Conservation (phyloP, 805 yeast genomes). For the Scheffersomyces ergatensis region DNA sequence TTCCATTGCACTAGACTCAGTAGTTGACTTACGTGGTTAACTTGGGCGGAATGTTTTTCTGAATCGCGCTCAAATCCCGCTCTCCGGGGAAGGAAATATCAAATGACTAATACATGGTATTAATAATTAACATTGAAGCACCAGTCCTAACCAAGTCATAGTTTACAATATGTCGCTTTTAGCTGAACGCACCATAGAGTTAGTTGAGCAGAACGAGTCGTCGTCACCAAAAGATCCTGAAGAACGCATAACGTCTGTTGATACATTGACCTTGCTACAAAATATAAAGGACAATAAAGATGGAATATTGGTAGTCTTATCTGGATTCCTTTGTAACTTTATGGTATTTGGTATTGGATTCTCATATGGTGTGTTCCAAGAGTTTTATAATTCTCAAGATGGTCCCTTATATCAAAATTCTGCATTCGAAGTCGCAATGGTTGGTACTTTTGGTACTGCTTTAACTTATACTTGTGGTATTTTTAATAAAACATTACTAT, state of each 20-base stretch:
- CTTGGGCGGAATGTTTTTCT: too few species aligned
- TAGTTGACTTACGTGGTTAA: too few species aligned
- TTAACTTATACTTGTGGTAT: slow-evolving; percentile 26
- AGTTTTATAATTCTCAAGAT: slow-evolving; percentile 21
- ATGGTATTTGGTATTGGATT: slow-evolving; percentile 34
- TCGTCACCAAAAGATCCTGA: too few species aligned
- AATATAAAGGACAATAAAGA: slow-evolving; percentile 1
- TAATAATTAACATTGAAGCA: too few species aligned
- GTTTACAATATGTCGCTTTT: too few species aligned
- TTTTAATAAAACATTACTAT: slow-evolving; percentile 17
- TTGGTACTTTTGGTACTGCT: slow-evolving; percentile 31
- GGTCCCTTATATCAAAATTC: slow-evolving; percentile 25
- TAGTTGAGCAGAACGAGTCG: too few species aligned
- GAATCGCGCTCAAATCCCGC: too few species aligned
- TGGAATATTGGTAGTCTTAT: slow-evolving; percentile 11
- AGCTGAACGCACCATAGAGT: too few species aligned
- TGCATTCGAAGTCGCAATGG: slow-evolving; percentile 25
- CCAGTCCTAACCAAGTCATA: too few species aligned
- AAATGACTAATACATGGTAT: too few species aligned
- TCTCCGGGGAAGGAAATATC: too few species aligned
- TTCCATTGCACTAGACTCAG: too few species aligned
- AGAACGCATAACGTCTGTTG: background rate
- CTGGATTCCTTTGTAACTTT: slow-evolving; percentile 24
- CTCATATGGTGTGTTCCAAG: slow-evolving; percentile 37
- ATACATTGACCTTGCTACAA: background rate